Percentiles rank a stretch among this genome's conserved stretches.
Evolutionary conservation across 1,284 basidiomycete genomes (phyloP).

Genomic region (Schizopora paradoxa): DNA sequence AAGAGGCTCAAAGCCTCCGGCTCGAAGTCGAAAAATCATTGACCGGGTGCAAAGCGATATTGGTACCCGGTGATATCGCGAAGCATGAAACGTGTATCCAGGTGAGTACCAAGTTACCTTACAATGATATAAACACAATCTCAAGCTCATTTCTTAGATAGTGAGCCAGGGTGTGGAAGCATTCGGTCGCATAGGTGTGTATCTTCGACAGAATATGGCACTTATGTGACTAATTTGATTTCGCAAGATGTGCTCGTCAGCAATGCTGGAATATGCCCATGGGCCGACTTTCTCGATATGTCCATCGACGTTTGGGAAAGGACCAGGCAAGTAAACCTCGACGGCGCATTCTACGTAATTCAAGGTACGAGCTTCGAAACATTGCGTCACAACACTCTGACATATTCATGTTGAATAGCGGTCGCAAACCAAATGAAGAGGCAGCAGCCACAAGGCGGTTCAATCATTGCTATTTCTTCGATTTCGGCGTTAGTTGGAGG

Average conservation of each 20-base stretch:
- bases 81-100: slow-evolving; percentile 53
- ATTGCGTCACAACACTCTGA: neutral
- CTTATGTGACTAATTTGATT: neutral
- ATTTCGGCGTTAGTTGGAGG: slow-evolving; percentile 79
- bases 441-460: slow-evolving; percentile 66
- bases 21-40: slow-evolving; percentile 38
- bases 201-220: slow-evolving; percentile 35
- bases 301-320: slow-evolving; percentile 63
- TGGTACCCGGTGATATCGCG: slow-evolving; percentile 66
- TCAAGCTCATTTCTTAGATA: slow-evolving; percentile 39
- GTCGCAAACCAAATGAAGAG: slow-evolving; percentile 74
- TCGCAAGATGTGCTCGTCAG: slow-evolving; percentile 48
- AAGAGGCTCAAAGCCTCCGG: slow-evolving; percentile 44
- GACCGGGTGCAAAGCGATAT: slow-evolving; percentile 31
- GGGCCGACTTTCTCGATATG: slow-evolving; percentile 76
- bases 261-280: slow-evolving; percentile 81
- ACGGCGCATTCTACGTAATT: slow-evolving; percentile 73
- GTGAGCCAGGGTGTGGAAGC: slow-evolving; percentile 49
- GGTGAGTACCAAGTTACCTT: slow-evolving; percentile 30
- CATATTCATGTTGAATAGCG: slow-evolving; percentile 34
- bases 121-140: neutral
- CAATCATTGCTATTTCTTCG: slow-evolving; percentile 71
- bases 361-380: slow-evolving; percentile 43
- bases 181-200: slow-evolving; percentile 64
- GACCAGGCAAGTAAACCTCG: slow-evolving; percentile 71